Conservation (phyloP, 2,329 filamentous ascomycete species). For the Cyphellophora europaea region DNA sequence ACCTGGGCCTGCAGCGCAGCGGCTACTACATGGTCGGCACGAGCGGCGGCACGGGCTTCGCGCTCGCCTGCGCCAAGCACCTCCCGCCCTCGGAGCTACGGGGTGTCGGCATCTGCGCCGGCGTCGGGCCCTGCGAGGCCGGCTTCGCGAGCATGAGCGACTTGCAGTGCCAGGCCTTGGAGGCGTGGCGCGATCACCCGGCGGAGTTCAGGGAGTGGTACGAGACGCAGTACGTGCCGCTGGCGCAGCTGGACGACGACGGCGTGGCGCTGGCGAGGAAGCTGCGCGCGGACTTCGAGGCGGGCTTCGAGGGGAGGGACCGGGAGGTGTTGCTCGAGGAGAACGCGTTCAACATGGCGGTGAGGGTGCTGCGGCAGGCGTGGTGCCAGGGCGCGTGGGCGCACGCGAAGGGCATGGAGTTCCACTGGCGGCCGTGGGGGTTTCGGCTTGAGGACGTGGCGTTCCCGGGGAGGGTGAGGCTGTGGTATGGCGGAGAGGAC, state of each 20-base stretch:
- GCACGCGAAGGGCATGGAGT: background rate
- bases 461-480: background rate
- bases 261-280: too few relatives aligned
- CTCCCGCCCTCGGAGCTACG: background rate
- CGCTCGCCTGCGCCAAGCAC: background rate
- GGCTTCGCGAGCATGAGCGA: background rate
- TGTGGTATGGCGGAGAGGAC: conserved; percentile 1
- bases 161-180: background rate
- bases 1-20: conserved; percentile 30
- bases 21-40: conserved; percentile 23
- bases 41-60: background rate
- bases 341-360: background rate
- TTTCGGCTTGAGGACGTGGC: background rate
- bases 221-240: background rate
- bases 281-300: too few relatives aligned
- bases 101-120: background rate
- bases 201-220: background rate
- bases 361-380: background rate
- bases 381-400: background rate
- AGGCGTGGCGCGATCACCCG: background rate
- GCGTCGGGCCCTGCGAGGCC: background rate
- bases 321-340: background rate
- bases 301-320: background rate
- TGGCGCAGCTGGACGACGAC: background rate
- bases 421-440: background rate